phyloP scores from a whole-genome alignment of 495 filamentous ascomycete species.

The Aspergillus sclerotioniger region DNA sequence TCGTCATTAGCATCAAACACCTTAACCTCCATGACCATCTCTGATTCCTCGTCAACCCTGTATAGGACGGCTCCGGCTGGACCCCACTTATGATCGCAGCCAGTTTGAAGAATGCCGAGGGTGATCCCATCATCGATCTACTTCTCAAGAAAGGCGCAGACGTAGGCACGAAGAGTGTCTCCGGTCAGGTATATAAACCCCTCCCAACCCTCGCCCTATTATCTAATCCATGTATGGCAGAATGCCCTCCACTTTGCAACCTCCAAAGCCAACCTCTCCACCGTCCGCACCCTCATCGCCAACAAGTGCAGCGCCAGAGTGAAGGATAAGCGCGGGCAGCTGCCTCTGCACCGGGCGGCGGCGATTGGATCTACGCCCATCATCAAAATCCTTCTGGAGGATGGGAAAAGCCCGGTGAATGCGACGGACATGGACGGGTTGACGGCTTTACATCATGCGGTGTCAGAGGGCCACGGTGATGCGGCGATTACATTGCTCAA shows the following conservation, averaged over 20 bases:
- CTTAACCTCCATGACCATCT: not conserved
- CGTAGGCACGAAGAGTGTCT: slow-evolving; percentile 71
- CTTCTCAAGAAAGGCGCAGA: slow-evolving; percentile 80
- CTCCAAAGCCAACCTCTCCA: slow-evolving; percentile 82
- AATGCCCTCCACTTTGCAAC: slow-evolving; percentile 90
- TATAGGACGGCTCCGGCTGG: slow-evolving; percentile 87
- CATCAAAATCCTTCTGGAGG: slow-evolving; percentile 73
- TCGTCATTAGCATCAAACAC: slow-evolving; percentile 8
- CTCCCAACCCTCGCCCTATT: not conserved
- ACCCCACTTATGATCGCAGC: slow-evolving; percentile 92
- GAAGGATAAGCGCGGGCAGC: slow-evolving; percentile 81
- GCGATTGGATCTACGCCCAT: slow-evolving; percentile 86
- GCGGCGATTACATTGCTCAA: slow-evolving; percentile 78
- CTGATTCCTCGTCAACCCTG: not conserved
- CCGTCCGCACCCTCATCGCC: slow-evolving; percentile 72
- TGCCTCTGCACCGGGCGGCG: slow-evolving; percentile 86
- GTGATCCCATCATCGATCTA: slow-evolving; percentile 59
- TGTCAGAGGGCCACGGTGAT: slow-evolving; percentile 92
- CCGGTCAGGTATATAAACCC: slow-evolving; percentile 51
- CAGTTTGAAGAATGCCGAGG: slow-evolving; percentile 64
- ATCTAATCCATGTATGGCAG: slow-evolving; percentile 22
- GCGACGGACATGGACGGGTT: slow-evolving; percentile 80
- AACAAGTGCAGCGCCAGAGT: slow-evolving; percentile 77
- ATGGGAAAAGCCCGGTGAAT: slow-evolving; percentile 76
- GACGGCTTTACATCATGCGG: slow-evolving; percentile 89